phyloP scores from a whole-genome alignment of 345 rosid species.

The Mangifera indica region DNA sequence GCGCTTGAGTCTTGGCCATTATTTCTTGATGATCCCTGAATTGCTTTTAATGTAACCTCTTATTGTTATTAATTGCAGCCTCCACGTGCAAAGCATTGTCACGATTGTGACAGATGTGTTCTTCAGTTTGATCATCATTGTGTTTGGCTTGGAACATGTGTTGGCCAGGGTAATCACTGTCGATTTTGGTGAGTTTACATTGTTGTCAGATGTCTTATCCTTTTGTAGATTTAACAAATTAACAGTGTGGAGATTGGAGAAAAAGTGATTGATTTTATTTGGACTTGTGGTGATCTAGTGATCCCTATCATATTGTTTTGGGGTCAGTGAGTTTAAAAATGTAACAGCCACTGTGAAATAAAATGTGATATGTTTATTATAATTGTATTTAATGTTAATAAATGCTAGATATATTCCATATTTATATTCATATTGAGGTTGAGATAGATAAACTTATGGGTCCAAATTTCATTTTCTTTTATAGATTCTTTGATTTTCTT shows the following conservation, averaged over 20 bases:
- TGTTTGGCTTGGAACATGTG: constrained; percentile 97
- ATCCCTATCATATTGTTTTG: neutral
- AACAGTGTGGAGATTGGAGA: neutral
- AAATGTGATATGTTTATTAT: neutral
- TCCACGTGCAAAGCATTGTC: constrained; percentile 96
- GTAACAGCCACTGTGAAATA: neutral
- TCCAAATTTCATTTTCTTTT: neutral
- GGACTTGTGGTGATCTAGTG: neutral
- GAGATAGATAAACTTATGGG: neutral
- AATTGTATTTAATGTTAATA: constrained; percentile 5
- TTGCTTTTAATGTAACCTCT: neutral
- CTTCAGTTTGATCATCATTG: constrained; percentile 99
- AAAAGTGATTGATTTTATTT: neutral
- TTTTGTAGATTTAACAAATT: constrained; percentile 3
- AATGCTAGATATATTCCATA: neutral
- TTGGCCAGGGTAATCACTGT: constrained; percentile 92
- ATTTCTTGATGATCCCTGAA: neutral
- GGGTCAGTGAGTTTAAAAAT: neutral
- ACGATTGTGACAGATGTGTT: constrained; percentile 95
- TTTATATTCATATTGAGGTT: neutral
- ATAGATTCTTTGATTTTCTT: neutral
- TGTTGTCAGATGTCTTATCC: constrained; percentile 2
- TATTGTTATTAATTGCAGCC: constrained; percentile 51
- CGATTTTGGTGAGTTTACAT: constrained; percentile 80
- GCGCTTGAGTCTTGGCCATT: neutral